Base-by-base conservation (phyloP, 768 basidiomycete species). In the Rhizopogon sp. region DNA sequence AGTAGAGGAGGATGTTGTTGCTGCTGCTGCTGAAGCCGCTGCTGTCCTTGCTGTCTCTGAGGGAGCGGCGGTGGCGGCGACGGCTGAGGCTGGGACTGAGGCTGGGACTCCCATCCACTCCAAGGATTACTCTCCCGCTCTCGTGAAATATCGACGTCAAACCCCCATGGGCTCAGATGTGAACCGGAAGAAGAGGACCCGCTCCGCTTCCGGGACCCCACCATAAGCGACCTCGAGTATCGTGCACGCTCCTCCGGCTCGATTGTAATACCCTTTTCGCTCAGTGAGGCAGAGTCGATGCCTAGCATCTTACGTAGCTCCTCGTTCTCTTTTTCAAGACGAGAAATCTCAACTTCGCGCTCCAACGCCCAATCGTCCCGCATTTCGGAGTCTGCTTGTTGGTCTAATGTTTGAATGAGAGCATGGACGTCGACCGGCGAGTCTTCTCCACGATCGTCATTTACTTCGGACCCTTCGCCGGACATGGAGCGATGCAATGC, bases 341-440 rank as follows among this genome's bases (percentile, higher is more conserved):
- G 79, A 9, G 78, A 64, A 51, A 99, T 91, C 73, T 98, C 97
- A 58, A 74, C 72, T 67, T 98, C 96, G 57, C 97, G 81, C 68
- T 93, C 90, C 56, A 87, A 59, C 2, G 90, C 86, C 91, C 96
- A 98, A 69, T 98, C 93, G 41, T 78, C 74, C 22, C 81, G 70
- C 4, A 73, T 74, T 49, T 77, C 71, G 31, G 68, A 53, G 39
- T 72, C 73, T 47, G 66, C 58, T 46, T 71, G 70, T 14, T 72
- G 65, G 45, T 78, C 74, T 46, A 84, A 70, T 13, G 72, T 58
- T 22, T 78, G 72, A 11, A 82, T 62, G 17, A 81, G 72, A 1
- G 66, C 64, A 42, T 73, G 67, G 25, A 81, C 67, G 55, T 80
- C 75, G 31, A 70, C 62, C 31, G 76, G 59, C 28, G 76, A 69